Conservation (phyloP, 345 rosid species). For the Bruguiera parviflora region DNA sequence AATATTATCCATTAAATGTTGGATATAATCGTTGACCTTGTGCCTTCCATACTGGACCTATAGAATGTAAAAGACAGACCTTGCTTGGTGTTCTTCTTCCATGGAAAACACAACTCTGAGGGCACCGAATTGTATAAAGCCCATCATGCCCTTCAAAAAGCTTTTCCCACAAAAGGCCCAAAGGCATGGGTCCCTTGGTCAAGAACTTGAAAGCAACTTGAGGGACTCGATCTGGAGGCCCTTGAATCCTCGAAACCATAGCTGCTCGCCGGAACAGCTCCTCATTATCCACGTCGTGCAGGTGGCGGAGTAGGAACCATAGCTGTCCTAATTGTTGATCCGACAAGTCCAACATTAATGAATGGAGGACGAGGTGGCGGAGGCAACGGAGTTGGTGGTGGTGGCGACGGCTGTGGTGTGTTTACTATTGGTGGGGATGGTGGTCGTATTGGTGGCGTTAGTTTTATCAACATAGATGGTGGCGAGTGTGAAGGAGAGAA, state of each 20-base stretch:
- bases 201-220: conserved; percentile 28
- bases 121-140: conserved; percentile 8
- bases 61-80: conserved; percentile 14
- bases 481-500: background rate
- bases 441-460: background rate
- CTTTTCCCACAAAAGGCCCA: conserved; percentile 24
- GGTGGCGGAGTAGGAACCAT: too few relatives aligned
- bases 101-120: conserved; percentile 17
- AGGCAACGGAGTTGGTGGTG: background rate
- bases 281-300: conserved; percentile 21
- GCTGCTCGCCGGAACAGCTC: conserved; percentile 32
- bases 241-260: conserved; percentile 9
- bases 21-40: too few relatives aligned
- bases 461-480: background rate
- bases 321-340: background rate
- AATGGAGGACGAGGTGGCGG: background rate
- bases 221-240: background rate
- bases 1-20: too few relatives aligned
- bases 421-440: background rate
- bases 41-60: too few relatives aligned
- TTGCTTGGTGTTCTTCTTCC: conserved; percentile 23
- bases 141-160: conserved; percentile 20
- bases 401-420: background rate
- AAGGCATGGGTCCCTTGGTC: conserved; percentile 24
- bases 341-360: background rate